Evolutionary conservation across 192 early-diverging fungal genomes (phyloP), one percentile per base, ranked within the genome.

Genomic region (Fimicolochytrium jonesii): DNA sequence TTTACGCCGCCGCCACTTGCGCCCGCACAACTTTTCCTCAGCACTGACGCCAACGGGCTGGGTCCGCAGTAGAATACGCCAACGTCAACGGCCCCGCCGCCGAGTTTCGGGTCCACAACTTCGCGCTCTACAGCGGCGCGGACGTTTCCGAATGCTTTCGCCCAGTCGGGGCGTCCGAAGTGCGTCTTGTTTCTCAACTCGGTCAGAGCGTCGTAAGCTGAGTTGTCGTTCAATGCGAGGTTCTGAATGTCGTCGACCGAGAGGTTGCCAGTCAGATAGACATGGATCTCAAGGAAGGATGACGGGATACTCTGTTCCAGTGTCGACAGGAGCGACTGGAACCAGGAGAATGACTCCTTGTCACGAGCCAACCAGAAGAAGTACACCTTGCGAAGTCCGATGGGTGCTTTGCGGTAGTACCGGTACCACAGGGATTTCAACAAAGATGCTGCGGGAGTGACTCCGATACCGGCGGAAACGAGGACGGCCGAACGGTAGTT

Each of bases 31-130:
- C 76, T 70, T 55, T 61, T 64, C 43, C 76, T 69, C 35, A 92
- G 54, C 22, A 67, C 70, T 33, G 80, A 74, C 44, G 82, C 86
- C 71, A 91, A 76, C 0, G 77, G 73, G 30, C 77, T 77, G 17
- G 88, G 89, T 6, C 91, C 91, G 64, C 91, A 93, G 72, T 86
- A 90, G 73, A 91, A 91, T 31, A 93, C 88, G 17, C 89, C 91
- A 7, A 93, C 81, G 3, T 77, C 64, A 39, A 72, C 70, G 32
- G 64, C 75, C 39, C 18, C 26, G 22, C 50, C 31, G 1, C 7
- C 6, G 4, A 25, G 33, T 17, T 45, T 62, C 26, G 41, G 59
- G n/a, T 7, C 23, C 57, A 25, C 13, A 20, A 22, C 37, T 13
- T 47, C 43, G 9, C 43, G 10, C 43, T 37, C 57, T 17, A 53